Evolutionary conservation across 2,329 filamentous ascomycete genomes (phyloP), one percentile per base, ranked within the genome.

Genomic region (Monosporascus sp.): DNA sequence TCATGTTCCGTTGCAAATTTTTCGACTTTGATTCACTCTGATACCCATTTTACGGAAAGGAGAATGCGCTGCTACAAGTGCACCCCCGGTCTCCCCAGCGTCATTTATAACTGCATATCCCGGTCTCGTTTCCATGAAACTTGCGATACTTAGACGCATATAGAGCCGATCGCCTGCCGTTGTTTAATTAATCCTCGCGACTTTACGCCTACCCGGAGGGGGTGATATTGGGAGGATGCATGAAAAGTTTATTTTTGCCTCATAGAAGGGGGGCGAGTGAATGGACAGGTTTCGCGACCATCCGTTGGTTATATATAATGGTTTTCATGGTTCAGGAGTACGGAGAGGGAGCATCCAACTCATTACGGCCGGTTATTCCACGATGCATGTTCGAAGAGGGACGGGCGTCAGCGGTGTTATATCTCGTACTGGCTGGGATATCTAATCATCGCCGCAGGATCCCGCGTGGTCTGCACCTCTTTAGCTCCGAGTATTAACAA

Each of bases 41-140:
- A 53, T 53, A 53, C 51, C 51, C 51, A 53, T 49, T 14, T 35
- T 46, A 15, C 43, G 24, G 46, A 41, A 15, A n/a, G 31, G 9
- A 14, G 31, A 35, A 35, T 14, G 31, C 31, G 14, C 31, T 35
- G 31, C 31, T 31, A 11, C 28, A 31, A 31, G 28, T 31, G 28
- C 28, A 31, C 9, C 31, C 28, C 28, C 31, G 4, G 5, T 9
- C 11, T 9, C 14, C 31, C 31, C 31, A 35, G 31, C 31, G 31
- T 14, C 31, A 3, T 41, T 20, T 9, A 41, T 20, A n/a, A 7
- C 38, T 20, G 24, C 18, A 24, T 14, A 43, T 14, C 20, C 22
- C 40, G 40, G 24, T 20, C 18, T 43, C 18, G 11, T 20, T 20
- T 20, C 40, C 14, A 43, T 14, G 40, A 3, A 9, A 9, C 9